Base-by-base conservation (phyloP, 176 grass and related monocot species). In the Zoysia japonica region DNA sequence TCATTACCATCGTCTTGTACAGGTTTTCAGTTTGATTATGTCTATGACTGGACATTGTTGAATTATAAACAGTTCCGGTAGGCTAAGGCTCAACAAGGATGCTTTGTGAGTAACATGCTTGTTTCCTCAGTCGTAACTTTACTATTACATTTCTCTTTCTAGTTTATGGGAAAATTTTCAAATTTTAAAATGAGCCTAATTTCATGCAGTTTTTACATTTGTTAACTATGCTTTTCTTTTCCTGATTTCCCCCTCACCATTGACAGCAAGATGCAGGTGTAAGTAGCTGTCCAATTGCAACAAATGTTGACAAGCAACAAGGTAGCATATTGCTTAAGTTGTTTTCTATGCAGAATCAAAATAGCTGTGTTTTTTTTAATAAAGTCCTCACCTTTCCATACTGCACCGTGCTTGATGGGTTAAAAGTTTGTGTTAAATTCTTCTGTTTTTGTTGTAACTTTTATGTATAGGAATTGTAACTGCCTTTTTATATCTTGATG, bases 1-100 rank as follows among this genome's bases (percentile, higher is more conserved):
- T 28, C 20, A 77, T 20, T 66, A 80, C 72, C 59, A 28, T 85
- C 47, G 36, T 7, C 9, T 38, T 43, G n/a, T 65, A 43, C 80
- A 86, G 90, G 86, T 83, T 68, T 81, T 60, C 70, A 89, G 52
- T 92, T 83, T 80, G 90, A 92, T 77, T 85, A 92, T 89, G 84
- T 92, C 28, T 92, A 89, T 6, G 86, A 92, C 67, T 89, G 90
- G 86, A 92, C 83, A 45, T 61, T 91, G 65, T 67, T 85, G 64
- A 91, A 88, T 47, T 91, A 83, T 66, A 88, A 91, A 75, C 82
- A 91, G 76, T 70, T 86, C 8, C 86, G 85, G 59, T 88, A 82
- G 43, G 75, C 70, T 28, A 91, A 91, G 81, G 57, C 80, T 81
- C 86, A 84, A 52, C 90, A 82, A 65, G 86, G 77, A 77, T 80